Percentiles rank a stretch among this genome's conserved stretches.
Conservation (phyloP, 139 green algal genomes). For the Gonium pectorale region DNA sequence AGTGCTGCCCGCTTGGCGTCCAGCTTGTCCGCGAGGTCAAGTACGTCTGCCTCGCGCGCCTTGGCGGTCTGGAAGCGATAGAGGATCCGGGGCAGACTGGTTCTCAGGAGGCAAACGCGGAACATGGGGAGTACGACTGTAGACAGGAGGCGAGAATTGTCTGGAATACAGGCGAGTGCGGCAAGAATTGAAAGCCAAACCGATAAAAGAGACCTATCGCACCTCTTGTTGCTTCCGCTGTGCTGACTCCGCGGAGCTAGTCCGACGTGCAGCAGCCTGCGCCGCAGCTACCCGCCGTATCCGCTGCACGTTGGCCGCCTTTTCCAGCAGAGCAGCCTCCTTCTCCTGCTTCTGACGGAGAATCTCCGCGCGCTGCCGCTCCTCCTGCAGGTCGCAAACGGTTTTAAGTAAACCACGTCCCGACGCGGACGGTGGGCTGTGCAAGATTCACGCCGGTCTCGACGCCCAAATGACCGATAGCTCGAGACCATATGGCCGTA, state of each 20-base stretch:
- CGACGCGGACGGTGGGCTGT: too few species aligned
- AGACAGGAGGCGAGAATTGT: too few species aligned
- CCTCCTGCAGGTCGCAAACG: constrained; percentile 66
- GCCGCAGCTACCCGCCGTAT: constrained; percentile 58
- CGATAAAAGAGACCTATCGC: too few species aligned
- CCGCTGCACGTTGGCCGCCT: constrained; percentile 71
- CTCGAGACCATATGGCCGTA: too few species aligned
- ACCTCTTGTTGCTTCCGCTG: constrained; percentile 3
- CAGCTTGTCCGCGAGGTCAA: constrained; percentile 62
- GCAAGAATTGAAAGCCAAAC: too few species aligned
- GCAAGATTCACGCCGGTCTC: too few species aligned
- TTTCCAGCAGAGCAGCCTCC: constrained; percentile 60
- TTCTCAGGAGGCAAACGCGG: too few species aligned
- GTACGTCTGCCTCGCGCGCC: constrained; percentile 53
- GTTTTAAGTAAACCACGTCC: too few species aligned
- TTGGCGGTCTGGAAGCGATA: not conserved
- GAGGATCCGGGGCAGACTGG: not conserved
- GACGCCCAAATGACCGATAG: too few species aligned
- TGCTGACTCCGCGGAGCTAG: not conserved
- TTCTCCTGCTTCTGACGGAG: constrained; percentile 58
- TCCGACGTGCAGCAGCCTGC: constrained; percentile 40
- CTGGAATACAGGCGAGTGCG: too few species aligned
- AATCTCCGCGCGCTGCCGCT: constrained; percentile 62
- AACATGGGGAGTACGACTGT: too few species aligned
- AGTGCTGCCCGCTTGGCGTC: constrained; percentile 58